Base-by-base conservation (phyloP, 2,329 filamentous ascomycete genomes). In the Calonectria henricotiae region DNA sequence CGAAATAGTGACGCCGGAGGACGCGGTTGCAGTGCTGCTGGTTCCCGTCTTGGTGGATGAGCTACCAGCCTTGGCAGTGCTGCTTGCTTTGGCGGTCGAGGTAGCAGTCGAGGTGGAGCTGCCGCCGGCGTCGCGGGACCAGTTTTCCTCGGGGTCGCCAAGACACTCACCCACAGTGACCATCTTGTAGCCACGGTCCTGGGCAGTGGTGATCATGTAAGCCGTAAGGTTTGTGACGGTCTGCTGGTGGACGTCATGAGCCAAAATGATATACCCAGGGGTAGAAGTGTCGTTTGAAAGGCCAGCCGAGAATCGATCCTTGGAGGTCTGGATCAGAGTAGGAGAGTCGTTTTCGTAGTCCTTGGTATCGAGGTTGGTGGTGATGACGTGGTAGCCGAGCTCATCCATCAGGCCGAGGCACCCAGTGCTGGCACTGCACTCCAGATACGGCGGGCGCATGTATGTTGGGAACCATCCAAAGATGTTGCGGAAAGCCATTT, bases 321-420 rank as follows among this genome's bases (percentile, higher is more conserved):
- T 84, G 71, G 83, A 85, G 17, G 82, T 78, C 67, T 84, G 80
- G 72, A 90, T 89, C 68, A 84, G 84, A 44, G 84, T 79, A 1
- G 87, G 83, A 6, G 81, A 81, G 68, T 85, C 83, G 73, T 89
- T 85, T 72, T 87, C 81, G 75, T 88, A 90, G 77, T 91, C 89
- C 69, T 89, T 86, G 17, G 89, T 91, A 75, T 91, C 89, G 27
- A 90, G 80, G 75, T 89, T 87, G 75, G 87, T 88, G 76, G 88
- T 88, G 66, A 87, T 83, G 73, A 89, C 79, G 74, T 90, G 87
- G 78, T 90, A 90, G 32, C 85, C 86, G 25, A 89, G 75, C n/a
- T 72, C 73, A 3, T 73, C 77, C 64, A 85, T 71, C 27, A 80
- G 76, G 13, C 76, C 72, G 43, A 81, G 73, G 73, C 84, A 85